These are phyloP conservation scores for Candida sojae DNA, from an alignment of 1,139 yeast genomes.

Conservation along the genomic window DNA sequence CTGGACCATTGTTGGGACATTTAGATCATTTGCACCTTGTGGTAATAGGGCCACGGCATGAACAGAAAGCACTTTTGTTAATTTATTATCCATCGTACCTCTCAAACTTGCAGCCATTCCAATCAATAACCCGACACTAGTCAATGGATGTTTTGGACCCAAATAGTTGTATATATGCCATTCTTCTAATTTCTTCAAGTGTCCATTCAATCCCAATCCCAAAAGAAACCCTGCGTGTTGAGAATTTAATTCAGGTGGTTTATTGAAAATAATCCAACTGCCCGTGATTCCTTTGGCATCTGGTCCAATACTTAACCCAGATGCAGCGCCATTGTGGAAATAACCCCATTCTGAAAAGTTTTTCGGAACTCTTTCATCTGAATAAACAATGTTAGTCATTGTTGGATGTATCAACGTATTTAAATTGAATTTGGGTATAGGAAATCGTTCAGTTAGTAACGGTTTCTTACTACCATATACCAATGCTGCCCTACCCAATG, in stretches of 20 bases:
- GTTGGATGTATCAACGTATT: slow-evolving; percentile 67
- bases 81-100: slow-evolving; percentile 83
- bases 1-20: slow-evolving; percentile 82
- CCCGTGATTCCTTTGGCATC: slow-evolving; percentile 77
- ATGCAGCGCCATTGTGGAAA: slow-evolving; percentile 90
- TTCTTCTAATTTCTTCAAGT: slow-evolving; percentile 78
- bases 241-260: slow-evolving; percentile 68
- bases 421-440: slow-evolving; percentile 75
- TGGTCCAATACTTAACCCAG: slow-evolving; percentile 77
- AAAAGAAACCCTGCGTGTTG: slow-evolving; percentile 95
- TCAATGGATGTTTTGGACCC: slow-evolving; percentile 84
- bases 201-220: slow-evolving; percentile 92
- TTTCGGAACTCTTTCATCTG: slow-evolving; percentile 53
- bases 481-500: slow-evolving; percentile 76
- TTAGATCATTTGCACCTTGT: slow-evolving; percentile 84
- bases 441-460: slow-evolving; percentile 79
- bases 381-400: slow-evolving; percentile 63
- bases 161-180: slow-evolving; percentile 96
- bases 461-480: slow-evolving; percentile 75
- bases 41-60: slow-evolving; percentile 93
- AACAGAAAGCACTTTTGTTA: slow-evolving; percentile 88
- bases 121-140: slow-evolving; percentile 82
- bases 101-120: slow-evolving; percentile 92
- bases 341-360: slow-evolving; percentile 75
- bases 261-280: slow-evolving; percentile 89